Evolutionary conservation across 1,284 basidiomycete species (phyloP).

Genomic region (Wolfiporia cocos): DNA sequence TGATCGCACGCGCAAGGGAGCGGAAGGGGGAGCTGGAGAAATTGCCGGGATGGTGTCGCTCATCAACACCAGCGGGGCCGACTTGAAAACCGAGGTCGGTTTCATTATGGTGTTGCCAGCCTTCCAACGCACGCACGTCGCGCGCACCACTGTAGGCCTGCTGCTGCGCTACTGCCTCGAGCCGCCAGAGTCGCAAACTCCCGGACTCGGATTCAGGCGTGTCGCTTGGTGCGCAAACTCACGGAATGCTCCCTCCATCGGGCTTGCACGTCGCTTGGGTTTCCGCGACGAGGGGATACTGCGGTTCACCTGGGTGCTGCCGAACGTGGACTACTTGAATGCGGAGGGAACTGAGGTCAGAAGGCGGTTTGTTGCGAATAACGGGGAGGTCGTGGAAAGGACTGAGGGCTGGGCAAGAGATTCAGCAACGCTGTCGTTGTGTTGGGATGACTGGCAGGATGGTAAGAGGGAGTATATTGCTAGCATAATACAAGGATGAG

Average conservation of each 20-base stretch:
- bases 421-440: background rate
- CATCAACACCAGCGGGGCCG: too few relatives aligned
- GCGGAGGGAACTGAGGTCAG: constrained; percentile 12
- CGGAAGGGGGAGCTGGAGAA: too few relatives aligned
- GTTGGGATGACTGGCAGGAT: background rate
- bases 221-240: constrained; percentile 56
- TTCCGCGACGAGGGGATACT: constrained; percentile 50
- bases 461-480: background rate
- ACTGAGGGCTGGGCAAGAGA: background rate
- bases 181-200: constrained; percentile 29
- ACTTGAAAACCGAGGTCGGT: constrained; percentile 48
- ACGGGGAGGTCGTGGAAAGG: background rate
- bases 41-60: too few relatives aligned
- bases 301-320: constrained; percentile 47
- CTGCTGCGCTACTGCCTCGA: constrained; percentile 52
- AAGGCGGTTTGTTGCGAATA: background rate
- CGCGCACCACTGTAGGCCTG: constrained; percentile 53
- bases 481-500: too few relatives aligned
- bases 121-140: constrained; percentile 62
- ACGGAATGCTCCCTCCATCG: constrained; percentile 43
- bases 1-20: constrained; percentile 33
- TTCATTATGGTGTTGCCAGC: constrained; percentile 43
- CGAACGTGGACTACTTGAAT: constrained; percentile 11
- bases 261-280: constrained; percentile 52
- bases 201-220: constrained; percentile 54